Percentiles rank a stretch among this genome's conserved stretches.
Evolutionary conservation across 2,329 filamentous ascomycete species (phyloP).

Genomic region (Aspergillus sp.): DNA sequence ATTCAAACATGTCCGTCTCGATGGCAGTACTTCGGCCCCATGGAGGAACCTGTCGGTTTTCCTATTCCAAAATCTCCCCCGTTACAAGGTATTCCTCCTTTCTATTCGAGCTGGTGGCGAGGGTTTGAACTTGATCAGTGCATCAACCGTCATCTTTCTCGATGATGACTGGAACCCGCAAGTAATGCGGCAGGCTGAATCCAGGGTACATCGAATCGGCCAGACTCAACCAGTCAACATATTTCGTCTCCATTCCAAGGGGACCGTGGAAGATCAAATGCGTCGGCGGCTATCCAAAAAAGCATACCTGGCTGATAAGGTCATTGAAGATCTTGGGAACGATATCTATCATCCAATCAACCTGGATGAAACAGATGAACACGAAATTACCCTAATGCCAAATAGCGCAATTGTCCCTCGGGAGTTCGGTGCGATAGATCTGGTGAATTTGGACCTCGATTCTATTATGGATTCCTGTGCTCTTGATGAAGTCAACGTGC

Average conservation of each 20-base stretch:
- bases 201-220: constrained; percentile 55
- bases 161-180: constrained; percentile 59
- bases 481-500: background rate
- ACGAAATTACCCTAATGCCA: background rate
- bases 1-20: constrained; percentile 52
- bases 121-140: constrained; percentile 55
- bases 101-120: constrained; percentile 57
- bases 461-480: constrained; percentile 39
- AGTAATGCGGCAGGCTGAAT: constrained; percentile 55
- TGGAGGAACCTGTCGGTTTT: constrained; percentile 54
- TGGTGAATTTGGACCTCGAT: constrained; percentile 27
- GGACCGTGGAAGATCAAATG: constrained; percentile 61
- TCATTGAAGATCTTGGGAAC: constrained; percentile 47
- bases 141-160: constrained; percentile 57
- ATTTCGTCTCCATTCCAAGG: constrained; percentile 57
- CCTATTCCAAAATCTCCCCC: constrained; percentile 51
- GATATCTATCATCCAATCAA: background rate
- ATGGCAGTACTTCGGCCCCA: constrained; percentile 51
- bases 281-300: constrained; percentile 61
- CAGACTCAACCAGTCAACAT: constrained; percentile 55
- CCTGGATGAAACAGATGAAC: background rate
- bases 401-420: background rate
- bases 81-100: constrained; percentile 56
- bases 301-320: constrained; percentile 60
- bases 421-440: background rate